Evolutionary conservation across 1,139 yeast genomes (phyloP).

Genomic region (Blastobotrys arbuscula): DNA sequence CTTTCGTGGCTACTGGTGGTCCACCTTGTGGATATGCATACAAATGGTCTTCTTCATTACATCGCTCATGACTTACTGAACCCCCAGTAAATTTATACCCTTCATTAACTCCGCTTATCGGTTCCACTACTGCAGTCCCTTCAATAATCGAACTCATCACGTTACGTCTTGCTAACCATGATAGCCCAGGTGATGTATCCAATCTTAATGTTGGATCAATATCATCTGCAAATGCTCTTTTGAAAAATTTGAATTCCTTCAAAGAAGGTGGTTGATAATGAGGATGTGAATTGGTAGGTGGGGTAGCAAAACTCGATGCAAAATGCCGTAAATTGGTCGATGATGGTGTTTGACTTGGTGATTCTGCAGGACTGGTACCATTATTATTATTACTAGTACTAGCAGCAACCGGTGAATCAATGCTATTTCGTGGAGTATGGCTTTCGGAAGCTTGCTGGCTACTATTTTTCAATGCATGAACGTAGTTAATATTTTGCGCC

Average conservation of each 20-base stretch:
- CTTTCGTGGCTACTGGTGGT: conserved; percentile 68
- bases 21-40: conserved; percentile 41
- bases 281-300: neutral
- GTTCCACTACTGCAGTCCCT: conserved; percentile 79
- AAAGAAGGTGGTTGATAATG: conserved; percentile 27
- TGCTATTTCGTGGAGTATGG: neutral
- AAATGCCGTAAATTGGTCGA: neutral
- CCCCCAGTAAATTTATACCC: conserved; percentile 25
- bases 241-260: conserved; percentile 57
- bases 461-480: conserved; percentile 2
- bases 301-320: neutral
- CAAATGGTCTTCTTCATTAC: conserved; percentile 17
- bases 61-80: conserved; percentile 24
- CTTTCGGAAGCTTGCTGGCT: neutral
- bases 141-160: conserved; percentile 67
- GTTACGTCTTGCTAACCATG: conserved; percentile 53
- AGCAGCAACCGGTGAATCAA: neutral
- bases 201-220: conserved; percentile 64
- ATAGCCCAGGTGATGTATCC: conserved; percentile 55
- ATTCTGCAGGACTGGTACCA: neutral
- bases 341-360: conserved; percentile 3
- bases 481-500: conserved; percentile 13
- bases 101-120: conserved; percentile 80
- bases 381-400: neutral
- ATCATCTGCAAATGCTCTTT: conserved; percentile 66